Evolutionary conservation across 139 green algal genomes (phyloP).

Genomic region (Chlorella sp.): DNA sequence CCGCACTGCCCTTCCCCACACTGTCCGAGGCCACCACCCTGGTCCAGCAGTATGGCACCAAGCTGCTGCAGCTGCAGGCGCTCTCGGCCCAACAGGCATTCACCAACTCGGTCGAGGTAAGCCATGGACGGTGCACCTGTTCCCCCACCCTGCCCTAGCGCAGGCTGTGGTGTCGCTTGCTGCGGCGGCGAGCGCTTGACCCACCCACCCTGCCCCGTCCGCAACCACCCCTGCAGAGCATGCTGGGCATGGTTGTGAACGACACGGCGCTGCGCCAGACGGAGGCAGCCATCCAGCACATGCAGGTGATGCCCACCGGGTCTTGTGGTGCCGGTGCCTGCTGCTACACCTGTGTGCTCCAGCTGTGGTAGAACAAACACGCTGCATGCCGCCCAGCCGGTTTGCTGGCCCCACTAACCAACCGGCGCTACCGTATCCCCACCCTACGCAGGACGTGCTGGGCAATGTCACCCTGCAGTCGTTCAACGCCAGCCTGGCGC

Average conservation of each 20-base stretch:
- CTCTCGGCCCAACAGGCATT: background rate
- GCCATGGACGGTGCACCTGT: too few species aligned
- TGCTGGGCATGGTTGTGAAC: constrained; percentile 4
- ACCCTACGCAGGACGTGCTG: background rate
- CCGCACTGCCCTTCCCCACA: background rate
- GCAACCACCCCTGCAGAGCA: background rate
- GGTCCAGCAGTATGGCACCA: background rate
- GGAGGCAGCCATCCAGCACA: background rate
- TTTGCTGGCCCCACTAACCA: too few species aligned
- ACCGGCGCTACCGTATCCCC: too few species aligned
- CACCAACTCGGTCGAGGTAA: background rate
- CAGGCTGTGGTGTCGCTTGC: too few species aligned
- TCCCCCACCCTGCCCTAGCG: too few species aligned
- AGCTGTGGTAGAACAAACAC: too few species aligned
- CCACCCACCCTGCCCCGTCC: background rate
- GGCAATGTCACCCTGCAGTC: background rate
- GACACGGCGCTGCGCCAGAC: background rate
- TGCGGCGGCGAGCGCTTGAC: too few species aligned
- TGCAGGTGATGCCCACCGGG: too few species aligned
- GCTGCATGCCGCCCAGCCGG: too few species aligned
- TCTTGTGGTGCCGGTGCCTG: too few species aligned
- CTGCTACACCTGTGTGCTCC: too few species aligned
- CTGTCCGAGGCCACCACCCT: background rate
- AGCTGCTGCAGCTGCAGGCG: constrained; percentile 13
- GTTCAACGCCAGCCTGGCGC: background rate